Conservation (phyloP, 768 basidiomycete genomes). For the Imleria badia region DNA sequence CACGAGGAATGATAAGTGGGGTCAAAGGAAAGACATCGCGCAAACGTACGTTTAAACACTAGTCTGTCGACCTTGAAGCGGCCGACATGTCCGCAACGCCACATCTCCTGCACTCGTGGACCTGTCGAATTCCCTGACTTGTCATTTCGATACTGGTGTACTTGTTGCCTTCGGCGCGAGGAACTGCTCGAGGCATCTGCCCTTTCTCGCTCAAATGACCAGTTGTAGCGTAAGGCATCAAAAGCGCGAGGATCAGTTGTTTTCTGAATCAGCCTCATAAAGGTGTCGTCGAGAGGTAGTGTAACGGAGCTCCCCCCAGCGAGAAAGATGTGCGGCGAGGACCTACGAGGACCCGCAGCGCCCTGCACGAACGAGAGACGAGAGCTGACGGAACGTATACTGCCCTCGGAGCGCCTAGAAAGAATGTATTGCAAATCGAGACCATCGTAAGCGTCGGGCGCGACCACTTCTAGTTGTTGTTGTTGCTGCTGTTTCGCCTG, state of each 20-base stretch:
- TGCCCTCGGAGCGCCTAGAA: slow-evolving; percentile 32
- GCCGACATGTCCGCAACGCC: slow-evolving; percentile 64
- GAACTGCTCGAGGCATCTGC: slow-evolving; percentile 34
- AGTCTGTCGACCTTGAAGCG: slow-evolving; percentile 58
- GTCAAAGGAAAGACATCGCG: slow-evolving; percentile 18
- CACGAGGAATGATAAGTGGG: not conserved
- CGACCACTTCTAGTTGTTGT: not conserved
- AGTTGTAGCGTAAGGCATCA: slow-evolving; percentile 43
- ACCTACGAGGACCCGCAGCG: slow-evolving; percentile 5
- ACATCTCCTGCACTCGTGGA: slow-evolving; percentile 52
- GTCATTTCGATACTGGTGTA: slow-evolving; percentile 13
- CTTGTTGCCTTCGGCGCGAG: slow-evolving; percentile 24
- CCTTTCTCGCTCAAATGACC: slow-evolving; percentile 60
- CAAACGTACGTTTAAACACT: slow-evolving; percentile 36
- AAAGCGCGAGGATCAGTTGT: slow-evolving; percentile 49
- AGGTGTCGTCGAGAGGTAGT: slow-evolving; percentile 40
- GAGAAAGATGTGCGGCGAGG: slow-evolving; percentile 28
- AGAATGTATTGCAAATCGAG: slow-evolving; percentile 49
- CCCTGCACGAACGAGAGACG: slow-evolving; percentile 19
- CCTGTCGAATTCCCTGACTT: slow-evolving; percentile 19
- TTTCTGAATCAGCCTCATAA: slow-evolving; percentile 35
- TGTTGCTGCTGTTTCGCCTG: slow-evolving; percentile 21
- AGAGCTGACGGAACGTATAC: slow-evolving; percentile 32
- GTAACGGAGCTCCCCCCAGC: slow-evolving; percentile 36
- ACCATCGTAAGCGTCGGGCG: slow-evolving; percentile 28